Evolutionary conservation across 1,284 basidiomycete genomes (phyloP), one percentile per base, ranked within the genome.

Genomic region (Earliella scabrosa): DNA sequence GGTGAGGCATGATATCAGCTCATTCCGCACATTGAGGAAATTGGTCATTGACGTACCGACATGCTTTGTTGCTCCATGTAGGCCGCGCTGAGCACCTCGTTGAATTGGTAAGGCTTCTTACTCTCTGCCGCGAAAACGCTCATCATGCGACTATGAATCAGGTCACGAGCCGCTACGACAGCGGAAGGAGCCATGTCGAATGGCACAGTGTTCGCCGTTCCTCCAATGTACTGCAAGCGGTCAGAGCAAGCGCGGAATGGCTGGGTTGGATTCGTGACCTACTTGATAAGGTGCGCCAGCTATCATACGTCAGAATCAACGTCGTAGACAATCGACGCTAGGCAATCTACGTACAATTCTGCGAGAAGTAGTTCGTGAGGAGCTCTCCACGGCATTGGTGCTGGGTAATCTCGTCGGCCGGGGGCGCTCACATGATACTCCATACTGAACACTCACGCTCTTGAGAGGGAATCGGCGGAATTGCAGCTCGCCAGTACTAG

Each of bases 41-140:
- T 31, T 36, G 75, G n/a, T n/a, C n/a, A n/a, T n/a, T n/a, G n/a
- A n/a, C 86, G 67, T 66, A 90, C 90, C 50, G 87, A 82, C 90
- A 92, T 92, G 67, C 80, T 87, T 69, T 92, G 90, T 55, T 82
- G 79, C 66, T 90, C 86, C 87, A 92, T 90, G 64, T 92, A 92
- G 1, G 87, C 90, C 34, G 87, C 88, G 55, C 85, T 90, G 29
- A 92, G 77, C 31, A 92, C 79, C 67, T 92, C 90, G 63, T 92
- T 92, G 73, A 92, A 92, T 0, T 70, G 58, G 46, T 50, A 51
- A n/a, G 45, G 43, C 13, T 27, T 31, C 5, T 24, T 29, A 14
- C 70, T 54, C 20, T 63, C 60, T 2, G 61, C 60, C 21, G 85
- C 60, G 13, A 79, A 77, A 48, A 77, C 68, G 2, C 63, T 54